phyloP scores from a whole-genome alignment of 2,329 filamentous ascomycete species.

The Penicillium sp. region DNA sequence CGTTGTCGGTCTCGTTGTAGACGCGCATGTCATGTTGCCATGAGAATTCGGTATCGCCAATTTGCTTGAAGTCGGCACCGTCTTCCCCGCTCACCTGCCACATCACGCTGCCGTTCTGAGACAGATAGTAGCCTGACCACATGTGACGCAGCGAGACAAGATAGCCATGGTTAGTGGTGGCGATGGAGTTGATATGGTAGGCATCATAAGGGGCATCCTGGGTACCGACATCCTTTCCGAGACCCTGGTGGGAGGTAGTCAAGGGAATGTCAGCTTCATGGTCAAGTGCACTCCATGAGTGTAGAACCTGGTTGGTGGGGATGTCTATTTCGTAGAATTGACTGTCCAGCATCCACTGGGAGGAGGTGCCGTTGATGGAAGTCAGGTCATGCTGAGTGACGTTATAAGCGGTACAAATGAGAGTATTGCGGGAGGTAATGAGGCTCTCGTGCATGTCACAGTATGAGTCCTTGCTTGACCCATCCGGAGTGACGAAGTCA shows the following conservation, averaged over 20 bases:
- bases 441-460: constrained; percentile 38
- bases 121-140: constrained; percentile 34
- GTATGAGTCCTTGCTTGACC: constrained; percentile 25
- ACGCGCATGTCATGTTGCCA: constrained; percentile 36
- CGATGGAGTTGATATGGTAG: constrained; percentile 39
- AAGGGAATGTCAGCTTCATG: constrained; percentile 32
- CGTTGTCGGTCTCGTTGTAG: constrained; percentile 30
- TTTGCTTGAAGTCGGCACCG: constrained; percentile 22
- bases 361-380: constrained; percentile 28
- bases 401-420: constrained; percentile 38
- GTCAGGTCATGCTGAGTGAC: constrained; percentile 34
- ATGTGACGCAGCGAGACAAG: constrained; percentile 38
- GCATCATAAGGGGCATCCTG: constrained; percentile 33
- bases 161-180: constrained; percentile 33
- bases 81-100: constrained; percentile 15
- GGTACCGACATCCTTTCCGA: constrained; percentile 8
- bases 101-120: constrained; percentile 27
- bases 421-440: constrained; percentile 33
- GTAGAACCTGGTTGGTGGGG: constrained; percentile 33
- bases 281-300: constrained; percentile 36
- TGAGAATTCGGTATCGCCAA: constrained; percentile 19
- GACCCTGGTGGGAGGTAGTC: constrained; percentile 26
- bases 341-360: constrained; percentile 34
- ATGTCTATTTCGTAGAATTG: constrained; percentile 38
- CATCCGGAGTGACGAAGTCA: constrained; percentile 29